phyloP scores from a whole-genome alignment of 2,329 filamentous ascomycete species.

The Chaetomiaceae sp. region DNA sequence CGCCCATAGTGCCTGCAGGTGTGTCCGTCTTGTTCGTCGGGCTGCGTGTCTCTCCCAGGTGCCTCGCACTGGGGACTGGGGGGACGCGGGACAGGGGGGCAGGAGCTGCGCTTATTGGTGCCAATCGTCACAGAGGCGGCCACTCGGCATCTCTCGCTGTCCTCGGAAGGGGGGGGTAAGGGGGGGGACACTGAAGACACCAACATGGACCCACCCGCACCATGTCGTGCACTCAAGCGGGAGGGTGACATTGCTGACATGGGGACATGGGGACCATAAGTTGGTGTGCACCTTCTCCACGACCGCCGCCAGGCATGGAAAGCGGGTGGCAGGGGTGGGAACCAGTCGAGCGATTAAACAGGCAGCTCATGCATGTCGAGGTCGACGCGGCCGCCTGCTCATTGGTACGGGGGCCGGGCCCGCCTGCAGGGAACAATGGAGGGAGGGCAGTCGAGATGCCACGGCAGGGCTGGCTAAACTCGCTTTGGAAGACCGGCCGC shows the following conservation, averaged over 20 bases:
- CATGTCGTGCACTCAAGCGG: constrained; percentile 8
- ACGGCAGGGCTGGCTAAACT: constrained; percentile 22
- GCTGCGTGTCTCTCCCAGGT: constrained; percentile 17
- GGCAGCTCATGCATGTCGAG: constrained; percentile 29
- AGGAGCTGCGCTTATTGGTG: constrained; percentile 28
- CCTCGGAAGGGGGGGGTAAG: constrained; percentile 25
- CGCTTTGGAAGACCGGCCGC: constrained; percentile 14
- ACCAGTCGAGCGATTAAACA: constrained; percentile 31
- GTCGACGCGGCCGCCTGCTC: constrained; percentile 22
- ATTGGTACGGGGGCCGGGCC: constrained; percentile 27
- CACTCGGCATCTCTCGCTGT: constrained; percentile 26
- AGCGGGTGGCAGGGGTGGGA: constrained; percentile 26
- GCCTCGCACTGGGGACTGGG: constrained; percentile 19
- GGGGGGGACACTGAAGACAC: constrained; percentile 27
- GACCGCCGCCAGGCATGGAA: constrained; percentile 23
- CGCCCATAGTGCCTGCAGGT: constrained; percentile 14
- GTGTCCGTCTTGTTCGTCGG: constrained; percentile 7
- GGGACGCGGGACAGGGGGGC: constrained; percentile 15
- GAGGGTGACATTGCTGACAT: constrained; percentile 22
- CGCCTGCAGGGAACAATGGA: constrained; percentile 24
- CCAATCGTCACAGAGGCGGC: constrained; percentile 21
- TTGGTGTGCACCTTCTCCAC: constrained; percentile 21
- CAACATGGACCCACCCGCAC: constrained; percentile 32
- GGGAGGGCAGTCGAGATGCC: constrained; percentile 13
- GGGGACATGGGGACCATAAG: constrained; percentile 20